phyloP scores from a whole-genome alignment of 2,329 filamentous ascomycete genomes.

The Aureobasidium subglaciale region DNA sequence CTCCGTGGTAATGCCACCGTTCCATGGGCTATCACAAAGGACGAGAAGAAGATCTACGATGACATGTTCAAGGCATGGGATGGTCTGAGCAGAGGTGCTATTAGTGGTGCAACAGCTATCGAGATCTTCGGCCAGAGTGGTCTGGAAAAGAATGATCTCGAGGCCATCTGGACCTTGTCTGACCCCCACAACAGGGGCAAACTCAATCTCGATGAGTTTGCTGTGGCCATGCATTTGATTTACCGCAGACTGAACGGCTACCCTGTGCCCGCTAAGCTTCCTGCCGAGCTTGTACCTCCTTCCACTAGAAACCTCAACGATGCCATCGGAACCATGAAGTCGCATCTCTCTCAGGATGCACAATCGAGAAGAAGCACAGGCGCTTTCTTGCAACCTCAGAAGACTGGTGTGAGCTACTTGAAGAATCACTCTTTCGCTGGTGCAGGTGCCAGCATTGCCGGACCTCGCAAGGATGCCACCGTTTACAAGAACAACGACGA shows the following conservation, averaged over 20 bases:
- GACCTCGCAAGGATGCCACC: slow-evolving; percentile 82
- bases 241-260: slow-evolving; percentile 97
- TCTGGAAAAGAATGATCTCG: slow-evolving; percentile 80
- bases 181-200: slow-evolving; percentile 92
- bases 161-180: slow-evolving; percentile 88
- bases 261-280: slow-evolving; percentile 77
- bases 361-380: slow-evolving; percentile 83
- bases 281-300: slow-evolving; percentile 86
- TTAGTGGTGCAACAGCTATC: slow-evolving; percentile 85
- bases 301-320: slow-evolving; percentile 90
- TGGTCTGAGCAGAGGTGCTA: slow-evolving; percentile 84
- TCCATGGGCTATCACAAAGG: slow-evolving; percentile 97
- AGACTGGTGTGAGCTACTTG: slow-evolving; percentile 95
- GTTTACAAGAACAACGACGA: slow-evolving; percentile 95
- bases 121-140: slow-evolving; percentile 97
- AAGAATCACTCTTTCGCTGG: slow-evolving; percentile 85
- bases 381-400: slow-evolving; percentile 84
- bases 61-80: slow-evolving; percentile 95
- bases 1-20: slow-evolving; percentile 91
- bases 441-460: slow-evolving; percentile 47
- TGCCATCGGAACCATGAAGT: slow-evolving; percentile 89
- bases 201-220: slow-evolving; percentile 93
- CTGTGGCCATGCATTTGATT: slow-evolving; percentile 97
- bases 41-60: slow-evolving; percentile 96
- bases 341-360: slow-evolving; percentile 79